Evolutionary conservation across 331 rosid genomes (phyloP).

Genomic region (Malus hybrid): DNA sequence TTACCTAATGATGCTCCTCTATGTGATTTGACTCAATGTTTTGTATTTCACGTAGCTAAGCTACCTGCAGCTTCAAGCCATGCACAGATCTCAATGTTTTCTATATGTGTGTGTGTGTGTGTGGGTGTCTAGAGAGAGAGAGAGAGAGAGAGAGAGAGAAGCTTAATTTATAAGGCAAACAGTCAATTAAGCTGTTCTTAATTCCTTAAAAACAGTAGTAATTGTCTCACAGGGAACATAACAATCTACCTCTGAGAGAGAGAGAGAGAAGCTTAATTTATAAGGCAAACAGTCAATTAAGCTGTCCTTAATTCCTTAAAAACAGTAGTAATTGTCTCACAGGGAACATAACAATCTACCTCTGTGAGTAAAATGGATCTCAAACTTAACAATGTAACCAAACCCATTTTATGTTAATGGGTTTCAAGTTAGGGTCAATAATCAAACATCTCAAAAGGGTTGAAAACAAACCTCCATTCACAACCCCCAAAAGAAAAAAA

Average conservation of each 20-base stretch:
- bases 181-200: constrained; percentile 6
- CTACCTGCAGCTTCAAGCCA: not conserved
- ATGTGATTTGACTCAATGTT: constrained; percentile 9
- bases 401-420: constrained; percentile 31
- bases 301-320: constrained; percentile 6
- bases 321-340: constrained; percentile 31
- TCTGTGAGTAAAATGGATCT: constrained; percentile 39
- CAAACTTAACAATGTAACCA: constrained; percentile 20
- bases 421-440: constrained; percentile 36
- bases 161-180: not conserved
- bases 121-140: not conserved
- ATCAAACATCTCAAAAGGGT: constrained; percentile 21
- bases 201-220: constrained; percentile 4
- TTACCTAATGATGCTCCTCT: not conserved
- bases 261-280: not conserved
- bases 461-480: not conserved
- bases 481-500: constrained; percentile 9
- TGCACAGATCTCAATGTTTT: constrained; percentile 8
- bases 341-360: constrained; percentile 22
- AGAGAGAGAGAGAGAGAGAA: not conserved
- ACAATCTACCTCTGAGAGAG: constrained; percentile 14
- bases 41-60: not conserved
- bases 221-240: constrained; percentile 32
- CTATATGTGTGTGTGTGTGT: not conserved
- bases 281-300: not conserved